Base-by-base conservation (phyloP, 1,284 basidiomycete genomes). In the Fomitopsis palustris region DNA sequence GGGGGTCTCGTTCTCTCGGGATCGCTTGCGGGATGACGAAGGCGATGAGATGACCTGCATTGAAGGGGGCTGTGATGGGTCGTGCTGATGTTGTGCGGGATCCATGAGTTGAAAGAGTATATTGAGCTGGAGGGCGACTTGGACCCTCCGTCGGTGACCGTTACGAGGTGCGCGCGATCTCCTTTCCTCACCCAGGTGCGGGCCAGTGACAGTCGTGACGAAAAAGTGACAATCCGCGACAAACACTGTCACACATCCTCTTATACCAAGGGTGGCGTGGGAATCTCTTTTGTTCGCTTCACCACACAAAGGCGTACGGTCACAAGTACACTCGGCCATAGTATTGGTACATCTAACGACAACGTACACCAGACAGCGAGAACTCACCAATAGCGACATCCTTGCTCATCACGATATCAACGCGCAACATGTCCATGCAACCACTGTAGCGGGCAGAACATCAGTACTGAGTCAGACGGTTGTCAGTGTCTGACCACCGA, bases 1-100 rank as follows among this genome's bases (percentile, higher is more conserved):
- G 29, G 84, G 81, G 5, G 86, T 86, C 76, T 89, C 87, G 77
- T 86, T 82, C 70, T 89, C 87, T 64, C 87, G 78, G 42, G 80
- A 75, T n/a, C 84, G 78, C 70, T 84, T 87, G 62, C 83, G 78
- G 55, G 74, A 72, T 27, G 69, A 61, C 6, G 68, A 64, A 38
- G 72, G 64, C 54, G 72, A 69, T 2, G 66, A 29, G 10, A 70
- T 64, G 8, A 69, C 60, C 31, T 51, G 49, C 29, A 51, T 51
- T 16, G 21, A 2, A 23, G 62, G 33, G 54, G 63, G 63, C 14
- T 65, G 59, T 4, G 61, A 31, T 42, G 62, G 47, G 38, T 62
- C 60, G 62, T 63, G 60, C 33, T 66, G 65, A 53, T 72, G 71
- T 10, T 61, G 49, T 35, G 62, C 60, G 25, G 69, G 67, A 57